Conservation (phyloP, 208 protist species). For the Leishmania major region DNA sequence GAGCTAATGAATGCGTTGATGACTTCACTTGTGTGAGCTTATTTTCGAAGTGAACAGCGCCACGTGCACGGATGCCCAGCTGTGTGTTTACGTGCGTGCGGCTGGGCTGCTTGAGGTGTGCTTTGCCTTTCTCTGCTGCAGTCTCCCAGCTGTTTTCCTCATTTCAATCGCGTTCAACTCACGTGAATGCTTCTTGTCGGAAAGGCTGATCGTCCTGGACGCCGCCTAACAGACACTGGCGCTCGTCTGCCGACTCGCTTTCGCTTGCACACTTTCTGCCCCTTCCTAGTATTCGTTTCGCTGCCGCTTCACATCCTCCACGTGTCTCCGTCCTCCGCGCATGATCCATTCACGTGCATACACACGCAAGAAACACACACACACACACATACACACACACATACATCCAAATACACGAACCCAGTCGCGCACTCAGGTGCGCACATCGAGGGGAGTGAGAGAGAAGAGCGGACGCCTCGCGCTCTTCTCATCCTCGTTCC, state of each 20-base stretch:
- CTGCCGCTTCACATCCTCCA: neutral
- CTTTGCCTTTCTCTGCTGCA: neutral
- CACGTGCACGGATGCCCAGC: neutral
- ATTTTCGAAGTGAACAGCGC: neutral
- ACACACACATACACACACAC: neutral
- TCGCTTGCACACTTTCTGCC: neutral
- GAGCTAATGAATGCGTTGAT: neutral
- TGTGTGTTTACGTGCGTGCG: neutral
- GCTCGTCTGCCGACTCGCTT: neutral
- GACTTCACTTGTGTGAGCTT: neutral
- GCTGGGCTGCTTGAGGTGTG: neutral
- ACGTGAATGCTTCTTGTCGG: neutral
- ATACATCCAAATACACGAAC: neutral
- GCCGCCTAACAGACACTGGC: neutral
- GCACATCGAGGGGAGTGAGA: neutral
- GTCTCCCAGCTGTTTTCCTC: neutral
- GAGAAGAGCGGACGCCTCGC: neutral
- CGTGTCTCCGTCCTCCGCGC: neutral
- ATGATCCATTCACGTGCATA: neutral
- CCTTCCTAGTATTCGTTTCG: neutral
- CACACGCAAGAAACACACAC: neutral
- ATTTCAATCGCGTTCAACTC: neutral
- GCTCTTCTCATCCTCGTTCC: neutral
- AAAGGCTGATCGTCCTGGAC: neutral
- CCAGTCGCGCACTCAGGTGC: conserved; percentile 10